Evolutionary conservation across 2,329 filamentous ascomycete genomes (phyloP).

Genomic region (Beauveria bassiana): DNA sequence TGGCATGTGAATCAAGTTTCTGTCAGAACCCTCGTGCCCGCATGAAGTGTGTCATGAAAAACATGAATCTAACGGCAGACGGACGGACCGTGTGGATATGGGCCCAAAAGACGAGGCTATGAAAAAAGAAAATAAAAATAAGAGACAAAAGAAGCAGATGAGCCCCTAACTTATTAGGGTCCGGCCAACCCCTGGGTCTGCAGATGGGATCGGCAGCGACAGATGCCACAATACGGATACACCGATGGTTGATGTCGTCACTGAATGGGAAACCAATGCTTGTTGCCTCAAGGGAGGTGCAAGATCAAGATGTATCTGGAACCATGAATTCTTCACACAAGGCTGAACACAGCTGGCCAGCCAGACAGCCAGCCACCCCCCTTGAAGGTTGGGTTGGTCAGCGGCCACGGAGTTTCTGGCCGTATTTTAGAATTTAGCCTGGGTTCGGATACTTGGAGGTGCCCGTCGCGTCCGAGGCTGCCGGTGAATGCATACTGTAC

Average conservation of each 20-base stretch:
- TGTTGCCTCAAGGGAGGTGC: neutral
- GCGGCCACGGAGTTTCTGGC: neutral
- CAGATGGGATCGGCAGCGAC: constrained; percentile 7
- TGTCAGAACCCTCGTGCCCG: neutral
- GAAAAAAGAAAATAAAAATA: neutral
- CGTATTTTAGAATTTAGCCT: neutral
- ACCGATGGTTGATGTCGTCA: neutral
- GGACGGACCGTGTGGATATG: neutral
- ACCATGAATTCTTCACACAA: neutral
- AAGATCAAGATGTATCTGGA: no score
- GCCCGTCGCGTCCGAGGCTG: constrained; percentile 1
- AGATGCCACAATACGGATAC: neutral
- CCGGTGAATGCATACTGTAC: neutral
- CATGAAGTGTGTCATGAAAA: neutral
- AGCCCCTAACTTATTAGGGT: neutral
- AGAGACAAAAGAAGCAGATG: neutral
- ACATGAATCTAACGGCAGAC: no score
- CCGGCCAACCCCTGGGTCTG: neutral
- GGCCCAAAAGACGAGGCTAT: neutral
- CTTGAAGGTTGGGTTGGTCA: neutral
- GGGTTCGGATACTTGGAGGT: constrained; percentile 1
- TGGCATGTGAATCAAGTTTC: neutral
- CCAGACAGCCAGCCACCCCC: neutral
- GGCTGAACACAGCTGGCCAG: neutral
- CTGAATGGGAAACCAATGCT: neutral